Evolutionary conservation across 768 basidiomycete species (phyloP), one percentile per base, ranked within the genome.

Genomic region (Cystoderma amianthinum): DNA sequence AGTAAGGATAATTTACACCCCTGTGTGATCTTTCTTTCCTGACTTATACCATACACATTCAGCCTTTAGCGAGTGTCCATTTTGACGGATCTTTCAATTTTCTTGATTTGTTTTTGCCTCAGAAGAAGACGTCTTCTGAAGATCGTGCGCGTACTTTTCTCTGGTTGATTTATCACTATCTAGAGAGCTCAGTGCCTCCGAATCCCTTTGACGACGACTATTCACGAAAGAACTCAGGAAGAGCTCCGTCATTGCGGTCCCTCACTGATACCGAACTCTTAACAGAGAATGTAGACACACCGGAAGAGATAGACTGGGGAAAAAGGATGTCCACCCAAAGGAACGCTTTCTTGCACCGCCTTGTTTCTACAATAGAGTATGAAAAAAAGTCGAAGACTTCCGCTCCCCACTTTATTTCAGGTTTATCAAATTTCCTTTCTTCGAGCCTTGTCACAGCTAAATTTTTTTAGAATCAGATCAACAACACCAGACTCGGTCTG

Each of bases 161-260:
- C 20, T 91, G 87, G 85, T 70, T 91, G 43, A 62, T 90, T 37
- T 91, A 78, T 59, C 72, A 87, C 54, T 91, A 93, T 58, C 68
- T 93, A 48, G 88, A 92, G 59, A 70, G 69, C 23, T 68, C 75
- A 1, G 67, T 71, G 24, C 58, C 65, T 9, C 61, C 71, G n/a
- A 92, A 90, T 57, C 84, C 88, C 3, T 92, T 85, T 56, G 74
- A 78, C 39, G 82, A 87, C 53, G 74, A 78, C 13, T 78, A 78
- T 57, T 74, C 82, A 11, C 62, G 63, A 16, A 49, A 51, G 24
- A 60, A 82, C 50, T 69, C 72, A 1, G 77, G 76, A 40, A 85
- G 81, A 60, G 80, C 80, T 21, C 85, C 87, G 5, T 60, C 66
- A 47, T 56, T 89, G 44, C 71, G 71, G 32, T 64, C 66, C 23